Evolutionary conservation across 2,329 filamentous ascomycete genomes (phyloP).

Genomic region (Hysterium pulicare): DNA sequence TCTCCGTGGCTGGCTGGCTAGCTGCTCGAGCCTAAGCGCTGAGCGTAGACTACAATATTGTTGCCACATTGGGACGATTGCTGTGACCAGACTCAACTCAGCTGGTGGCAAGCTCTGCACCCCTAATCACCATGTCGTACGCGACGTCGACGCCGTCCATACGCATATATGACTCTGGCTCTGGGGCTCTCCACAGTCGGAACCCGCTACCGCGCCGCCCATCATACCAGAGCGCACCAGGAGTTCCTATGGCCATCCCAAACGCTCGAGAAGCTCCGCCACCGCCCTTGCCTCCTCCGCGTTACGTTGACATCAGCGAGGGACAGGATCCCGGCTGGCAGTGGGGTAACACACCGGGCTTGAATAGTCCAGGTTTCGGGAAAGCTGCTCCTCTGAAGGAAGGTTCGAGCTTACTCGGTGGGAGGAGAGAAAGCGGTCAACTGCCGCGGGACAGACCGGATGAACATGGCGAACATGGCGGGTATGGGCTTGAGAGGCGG

Average conservation of each 20-base stretch:
- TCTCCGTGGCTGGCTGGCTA: slow-evolving; percentile 3
- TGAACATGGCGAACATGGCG: slow-evolving; percentile 22
- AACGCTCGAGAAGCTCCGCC: slow-evolving; percentile 53
- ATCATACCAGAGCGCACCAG: slow-evolving; percentile 38
- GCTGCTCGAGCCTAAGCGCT: slow-evolving; percentile 1
- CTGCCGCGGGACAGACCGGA: slow-evolving; percentile 24
- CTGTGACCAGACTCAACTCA: slow-evolving; percentile 24
- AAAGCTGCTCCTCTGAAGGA: slow-evolving; percentile 45
- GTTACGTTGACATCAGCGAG: slow-evolving; percentile 54
- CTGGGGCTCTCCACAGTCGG: slow-evolving; percentile 27
- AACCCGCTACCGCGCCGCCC: slow-evolving; percentile 27
- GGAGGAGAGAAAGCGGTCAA: slow-evolving; percentile 16
- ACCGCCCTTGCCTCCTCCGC: slow-evolving; percentile 63
- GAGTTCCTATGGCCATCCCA: slow-evolving; percentile 62
- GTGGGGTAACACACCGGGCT: slow-evolving; percentile 56
- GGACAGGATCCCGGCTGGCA: slow-evolving; percentile 62
- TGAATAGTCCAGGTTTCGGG: slow-evolving; percentile 46
- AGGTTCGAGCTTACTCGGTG: slow-evolving; percentile 46
- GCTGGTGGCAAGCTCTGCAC: slow-evolving; percentile 32
- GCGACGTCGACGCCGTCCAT: slow-evolving; percentile 39
- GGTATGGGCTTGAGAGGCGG: slow-evolving; percentile 31
- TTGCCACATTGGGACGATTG: slow-evolving; percentile 26
- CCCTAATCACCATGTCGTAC: slow-evolving; percentile 30
- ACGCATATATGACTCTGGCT: slow-evolving; percentile 39
- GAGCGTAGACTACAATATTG: slow-evolving; percentile 1